phyloP scores from a whole-genome alignment of 768 basidiomycete genomes.

The Tylopilus balloui region DNA sequence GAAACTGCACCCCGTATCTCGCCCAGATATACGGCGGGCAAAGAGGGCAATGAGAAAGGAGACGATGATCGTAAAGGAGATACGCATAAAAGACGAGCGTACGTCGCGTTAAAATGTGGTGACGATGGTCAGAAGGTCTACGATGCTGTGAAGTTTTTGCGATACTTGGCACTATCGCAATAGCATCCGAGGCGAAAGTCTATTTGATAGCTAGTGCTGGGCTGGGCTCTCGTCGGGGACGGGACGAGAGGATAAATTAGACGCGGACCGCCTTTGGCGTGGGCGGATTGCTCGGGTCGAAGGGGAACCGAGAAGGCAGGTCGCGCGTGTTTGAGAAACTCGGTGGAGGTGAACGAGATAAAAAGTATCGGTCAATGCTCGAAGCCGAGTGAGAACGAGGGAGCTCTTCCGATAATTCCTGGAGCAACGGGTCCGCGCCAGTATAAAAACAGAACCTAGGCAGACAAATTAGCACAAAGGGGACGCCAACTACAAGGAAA shows the following conservation, averaged over 20 bases:
- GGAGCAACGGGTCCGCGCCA: conserved; percentile 42
- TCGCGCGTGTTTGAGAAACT: conserved; percentile 22
- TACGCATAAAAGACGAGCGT: neutral
- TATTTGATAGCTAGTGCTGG: neutral
- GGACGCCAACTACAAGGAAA: neutral
- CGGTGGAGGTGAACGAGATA: conserved; percentile 32
- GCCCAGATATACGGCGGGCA: neutral
- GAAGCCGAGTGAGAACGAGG: conserved; percentile 48
- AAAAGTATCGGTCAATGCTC: conserved; percentile 49
- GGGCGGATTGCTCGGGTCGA: conserved; percentile 22
- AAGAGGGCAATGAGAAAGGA: neutral
- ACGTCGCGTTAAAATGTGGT: neutral
- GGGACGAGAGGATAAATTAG: conserved; percentile 5
- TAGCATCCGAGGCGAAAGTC: neutral
- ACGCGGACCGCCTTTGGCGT: conserved; percentile 26
- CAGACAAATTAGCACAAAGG: conserved; percentile 4
- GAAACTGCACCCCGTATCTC: neutral
- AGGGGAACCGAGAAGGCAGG: conserved; percentile 24
- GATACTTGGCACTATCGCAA: neutral
- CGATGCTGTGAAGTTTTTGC: neutral
- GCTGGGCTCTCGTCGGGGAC: neutral
- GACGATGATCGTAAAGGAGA: neutral
- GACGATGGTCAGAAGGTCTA: conserved; percentile 1
- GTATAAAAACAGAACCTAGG: conserved; percentile 80
- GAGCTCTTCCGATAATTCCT: conserved; percentile 25